Conservation (phyloP, 2,329 filamentous ascomycete species). For the Pseudohalonectria lignicola region DNA sequence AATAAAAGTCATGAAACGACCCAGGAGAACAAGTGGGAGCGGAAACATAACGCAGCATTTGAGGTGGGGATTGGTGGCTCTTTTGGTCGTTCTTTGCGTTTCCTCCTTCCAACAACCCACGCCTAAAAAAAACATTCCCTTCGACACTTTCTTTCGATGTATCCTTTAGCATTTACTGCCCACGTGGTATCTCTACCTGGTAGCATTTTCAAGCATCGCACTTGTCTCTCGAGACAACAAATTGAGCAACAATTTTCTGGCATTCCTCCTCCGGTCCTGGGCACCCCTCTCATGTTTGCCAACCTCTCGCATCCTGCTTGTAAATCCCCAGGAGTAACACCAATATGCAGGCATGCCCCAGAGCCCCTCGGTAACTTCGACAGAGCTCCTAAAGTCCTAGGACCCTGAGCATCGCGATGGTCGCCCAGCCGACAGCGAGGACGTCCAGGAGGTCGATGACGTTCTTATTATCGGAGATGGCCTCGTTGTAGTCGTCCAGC, state of each 20-base stretch:
- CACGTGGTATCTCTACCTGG: too few species aligned
- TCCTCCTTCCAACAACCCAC: not conserved
- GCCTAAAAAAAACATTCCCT: too few species aligned
- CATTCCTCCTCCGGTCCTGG: not conserved
- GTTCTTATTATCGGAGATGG: conserved; percentile 14
- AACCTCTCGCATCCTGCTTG: too few species aligned
- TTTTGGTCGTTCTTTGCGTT: not conserved
- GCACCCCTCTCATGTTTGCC: not conserved
- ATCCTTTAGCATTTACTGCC: not conserved
- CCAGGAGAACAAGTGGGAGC: too few species aligned
- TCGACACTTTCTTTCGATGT: not conserved
- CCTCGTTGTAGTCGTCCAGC: conserved; percentile 17
- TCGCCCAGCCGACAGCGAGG: conserved; percentile 11
- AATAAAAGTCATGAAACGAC: too few species aligned
- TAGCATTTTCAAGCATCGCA: too few species aligned
- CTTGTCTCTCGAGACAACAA: too few species aligned
- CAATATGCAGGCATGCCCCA: too few species aligned
- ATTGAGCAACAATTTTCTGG: not conserved
- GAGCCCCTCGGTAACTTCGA: too few species aligned
- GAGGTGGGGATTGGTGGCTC: not conserved
- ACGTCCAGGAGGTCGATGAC: conserved; percentile 10
- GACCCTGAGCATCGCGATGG: conserved; percentile 11
- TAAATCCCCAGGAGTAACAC: too few species aligned
- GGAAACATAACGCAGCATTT: not conserved
- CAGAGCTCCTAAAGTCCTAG: conserved; percentile 7